phyloP scores from a whole-genome alignment of 1,284 basidiomycete genomes.

The Phylloporus sp. region DNA sequence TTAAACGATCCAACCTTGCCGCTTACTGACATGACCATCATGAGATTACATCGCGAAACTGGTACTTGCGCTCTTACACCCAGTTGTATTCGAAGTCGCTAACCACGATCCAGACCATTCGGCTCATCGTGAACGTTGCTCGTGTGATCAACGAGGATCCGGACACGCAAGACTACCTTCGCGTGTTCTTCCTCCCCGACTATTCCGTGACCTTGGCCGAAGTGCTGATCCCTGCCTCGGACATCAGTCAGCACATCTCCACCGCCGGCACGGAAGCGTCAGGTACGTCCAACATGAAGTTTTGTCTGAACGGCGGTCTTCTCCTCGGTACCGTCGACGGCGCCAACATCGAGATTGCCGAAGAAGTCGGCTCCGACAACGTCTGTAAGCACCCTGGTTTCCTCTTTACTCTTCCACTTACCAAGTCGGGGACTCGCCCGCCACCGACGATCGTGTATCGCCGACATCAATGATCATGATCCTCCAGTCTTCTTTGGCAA shows the following conservation, averaged over 20 bases:
- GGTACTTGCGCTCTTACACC: conserved; percentile 39
- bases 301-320: conserved; percentile 87
- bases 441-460: background rate
- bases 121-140: conserved; percentile 88
- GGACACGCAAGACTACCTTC: conserved; percentile 83
- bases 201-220: conserved; percentile 91
- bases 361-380: conserved; percentile 80
- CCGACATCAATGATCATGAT: background rate
- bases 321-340: conserved; percentile 86
- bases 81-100: conserved; percentile 1
- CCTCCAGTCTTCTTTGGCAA: conserved; percentile 80
- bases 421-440: background rate
- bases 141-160: conserved; percentile 85
- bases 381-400: conserved; percentile 51
- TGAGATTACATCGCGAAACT: conserved; percentile 81
- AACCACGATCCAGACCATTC: conserved; percentile 66
- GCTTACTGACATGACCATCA: conserved; percentile 7
- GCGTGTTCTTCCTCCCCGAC: conserved; percentile 86
- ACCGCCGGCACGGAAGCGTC: conserved; percentile 94
- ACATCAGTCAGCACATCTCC: conserved; percentile 92
- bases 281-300: conserved; percentile 94
- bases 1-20: background rate
- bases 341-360: conserved; percentile 94
- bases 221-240: conserved; percentile 88
- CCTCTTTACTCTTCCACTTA: background rate